Evolutionary conservation across 2,329 filamentous ascomycete genomes (phyloP).

Genomic region (Sphaerulina populicola): DNA sequence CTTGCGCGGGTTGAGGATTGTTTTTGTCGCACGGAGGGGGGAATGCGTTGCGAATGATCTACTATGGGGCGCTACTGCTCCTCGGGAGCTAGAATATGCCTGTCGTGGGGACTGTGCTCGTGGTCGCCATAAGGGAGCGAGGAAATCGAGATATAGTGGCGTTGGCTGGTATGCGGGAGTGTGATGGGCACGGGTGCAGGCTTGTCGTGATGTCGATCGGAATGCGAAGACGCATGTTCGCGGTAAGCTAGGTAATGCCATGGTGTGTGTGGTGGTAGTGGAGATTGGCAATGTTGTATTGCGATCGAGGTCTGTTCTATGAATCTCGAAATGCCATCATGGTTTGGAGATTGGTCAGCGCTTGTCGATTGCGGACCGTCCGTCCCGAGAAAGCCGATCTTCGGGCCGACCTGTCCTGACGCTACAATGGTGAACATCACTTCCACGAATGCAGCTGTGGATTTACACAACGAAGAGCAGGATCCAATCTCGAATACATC

Average conservation of each 20-base stretch:
- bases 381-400: not conserved
- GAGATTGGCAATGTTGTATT: not conserved
- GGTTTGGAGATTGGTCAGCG: not conserved
- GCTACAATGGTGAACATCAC: too few species aligned
- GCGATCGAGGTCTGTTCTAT: not conserved
- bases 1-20: conserved; percentile 60
- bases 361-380: not conserved
- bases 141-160: conserved; percentile 32
- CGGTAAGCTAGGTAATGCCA: not conserved
- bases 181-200: not conserved
- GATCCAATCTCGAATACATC: too few species aligned
- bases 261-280: not conserved
- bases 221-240: not conserved
- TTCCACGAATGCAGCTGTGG: too few species aligned
- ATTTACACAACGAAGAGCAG: too few species aligned
- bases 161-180: conserved; percentile 16
- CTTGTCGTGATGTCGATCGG: not conserved
- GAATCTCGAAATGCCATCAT: not conserved
- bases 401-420: not conserved
- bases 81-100: too few species aligned
- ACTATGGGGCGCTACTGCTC: not conserved
- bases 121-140: conserved; percentile 29
- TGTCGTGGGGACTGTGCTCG: not conserved
- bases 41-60: not conserved
- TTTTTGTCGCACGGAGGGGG: conserved; percentile 21